Conservation (phyloP, 1,284 basidiomycete species). For the Boletus mariae region DNA sequence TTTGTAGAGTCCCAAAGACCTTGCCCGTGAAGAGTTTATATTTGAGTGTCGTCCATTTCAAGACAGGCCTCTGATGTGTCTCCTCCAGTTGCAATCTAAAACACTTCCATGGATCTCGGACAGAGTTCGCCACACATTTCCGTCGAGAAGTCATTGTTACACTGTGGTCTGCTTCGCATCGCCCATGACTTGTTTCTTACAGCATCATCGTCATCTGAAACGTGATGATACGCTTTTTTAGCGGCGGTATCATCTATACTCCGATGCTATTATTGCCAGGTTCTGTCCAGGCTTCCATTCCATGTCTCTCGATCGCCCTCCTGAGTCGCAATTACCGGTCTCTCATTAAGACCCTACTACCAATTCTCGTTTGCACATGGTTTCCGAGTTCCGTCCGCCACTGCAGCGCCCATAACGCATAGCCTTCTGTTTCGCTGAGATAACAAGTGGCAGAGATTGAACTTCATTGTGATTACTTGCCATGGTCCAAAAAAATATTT, state of each 20-base stretch:
- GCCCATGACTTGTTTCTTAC: constrained; percentile 16
- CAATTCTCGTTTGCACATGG: constrained; percentile 40
- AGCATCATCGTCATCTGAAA: constrained; percentile 25
- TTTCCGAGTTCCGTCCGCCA: constrained; percentile 29
- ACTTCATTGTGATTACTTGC: not conserved
- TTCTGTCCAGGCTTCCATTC: constrained; percentile 45
- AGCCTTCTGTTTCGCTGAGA: not conserved
- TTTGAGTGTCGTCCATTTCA: not conserved
- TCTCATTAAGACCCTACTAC: constrained; percentile 35
- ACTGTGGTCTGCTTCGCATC: not conserved
- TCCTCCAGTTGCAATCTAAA: not conserved
- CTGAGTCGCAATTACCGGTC: constrained; percentile 40
- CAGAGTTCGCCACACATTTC: not conserved
- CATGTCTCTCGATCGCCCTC: constrained; percentile 41
- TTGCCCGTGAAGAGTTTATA: not conserved
- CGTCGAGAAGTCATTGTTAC: not conserved
- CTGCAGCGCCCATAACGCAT: not conserved
- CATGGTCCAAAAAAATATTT: not conserved
- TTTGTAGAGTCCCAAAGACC: constrained; percentile 2
- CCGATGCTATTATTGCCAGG: constrained; percentile 51
- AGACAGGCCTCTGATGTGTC: not conserved
- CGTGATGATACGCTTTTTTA: constrained; percentile 42
- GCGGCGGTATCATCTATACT: constrained; percentile 51
- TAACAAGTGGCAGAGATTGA: not conserved
- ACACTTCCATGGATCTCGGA: not conserved